Percentiles rank a stretch among this genome's conserved stretches.
Conservation (phyloP, 768 basidiomycete genomes). For the Leccinum barrowsii region DNA sequence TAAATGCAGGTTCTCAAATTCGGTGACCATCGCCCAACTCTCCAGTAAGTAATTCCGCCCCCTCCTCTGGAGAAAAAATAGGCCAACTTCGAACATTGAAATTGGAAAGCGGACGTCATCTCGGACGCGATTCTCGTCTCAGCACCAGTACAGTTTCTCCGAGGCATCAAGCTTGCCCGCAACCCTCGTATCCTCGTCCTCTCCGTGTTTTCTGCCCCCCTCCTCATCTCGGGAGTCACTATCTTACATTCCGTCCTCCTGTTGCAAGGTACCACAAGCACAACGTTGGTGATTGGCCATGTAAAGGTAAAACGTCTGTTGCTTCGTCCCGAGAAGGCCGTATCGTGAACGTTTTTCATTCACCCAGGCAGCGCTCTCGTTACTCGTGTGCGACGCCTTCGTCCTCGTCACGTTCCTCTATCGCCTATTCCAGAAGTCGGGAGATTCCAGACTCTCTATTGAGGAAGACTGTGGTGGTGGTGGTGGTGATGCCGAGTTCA, state of each 20-base stretch:
- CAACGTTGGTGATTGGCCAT: slow-evolving; percentile 19
- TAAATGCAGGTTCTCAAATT: background rate
- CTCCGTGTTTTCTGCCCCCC: slow-evolving; percentile 19
- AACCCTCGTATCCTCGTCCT: slow-evolving; percentile 20
- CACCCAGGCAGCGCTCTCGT: slow-evolving; percentile 14
- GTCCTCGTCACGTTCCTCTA: slow-evolving; percentile 17
- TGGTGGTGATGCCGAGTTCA: slow-evolving; percentile 6
- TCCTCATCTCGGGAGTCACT: slow-evolving; percentile 20
- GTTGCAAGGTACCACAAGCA: slow-evolving; percentile 1
- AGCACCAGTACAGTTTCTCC: slow-evolving; percentile 13
- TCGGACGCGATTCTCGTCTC: slow-evolving; percentile 21
- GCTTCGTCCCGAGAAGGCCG: background rate
- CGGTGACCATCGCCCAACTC: slow-evolving; percentile 22
- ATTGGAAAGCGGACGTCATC: slow-evolving; percentile 19
- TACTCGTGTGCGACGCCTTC: slow-evolving; percentile 22
- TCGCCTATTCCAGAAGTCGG: slow-evolving; percentile 7
- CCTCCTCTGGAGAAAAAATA: background rate
- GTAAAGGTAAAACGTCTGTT: slow-evolving; percentile 15
- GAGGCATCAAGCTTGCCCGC: slow-evolving; percentile 12
- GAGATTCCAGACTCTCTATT: background rate
- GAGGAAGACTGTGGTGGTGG: background rate
- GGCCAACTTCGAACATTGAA: background rate
- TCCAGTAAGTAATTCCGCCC: slow-evolving; percentile 16
- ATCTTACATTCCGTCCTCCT: slow-evolving; percentile 24
- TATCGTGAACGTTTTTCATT: background rate